A percentile compares a stretch with the other conserved stretches of the same genome.
These are phyloP conservation scores for Ophiosphaerella herpotricha DNA, from an alignment of 2,329 filamentous ascomycete species.

Conservation along the genomic window DNA sequence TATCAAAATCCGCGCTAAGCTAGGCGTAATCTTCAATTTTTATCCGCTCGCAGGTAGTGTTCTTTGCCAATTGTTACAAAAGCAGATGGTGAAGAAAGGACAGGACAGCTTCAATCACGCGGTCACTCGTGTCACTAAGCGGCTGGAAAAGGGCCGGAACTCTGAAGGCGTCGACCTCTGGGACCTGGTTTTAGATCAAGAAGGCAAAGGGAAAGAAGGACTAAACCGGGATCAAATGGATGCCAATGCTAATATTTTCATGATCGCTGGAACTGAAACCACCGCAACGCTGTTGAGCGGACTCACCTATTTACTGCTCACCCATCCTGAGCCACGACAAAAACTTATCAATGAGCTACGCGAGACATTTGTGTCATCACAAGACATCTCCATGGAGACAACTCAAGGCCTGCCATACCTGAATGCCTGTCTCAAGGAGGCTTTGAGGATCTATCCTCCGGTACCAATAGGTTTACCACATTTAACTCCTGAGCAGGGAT, in stretches of 20 bases:
- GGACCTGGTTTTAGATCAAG: constrained; percentile 41
- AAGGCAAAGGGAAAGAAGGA: constrained; percentile 19
- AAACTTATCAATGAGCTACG: constrained; percentile 25
- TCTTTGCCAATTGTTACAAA: neutral
- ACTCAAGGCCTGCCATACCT: constrained; percentile 41
- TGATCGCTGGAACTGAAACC: constrained; percentile 36
- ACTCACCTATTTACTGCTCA: constrained; percentile 39
- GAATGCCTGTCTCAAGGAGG: constrained; percentile 40
- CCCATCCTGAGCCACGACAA: constrained; percentile 9
- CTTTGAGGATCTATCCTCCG: constrained; percentile 41
- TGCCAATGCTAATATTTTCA: constrained; percentile 28
- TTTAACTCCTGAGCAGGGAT: constrained; percentile 33
- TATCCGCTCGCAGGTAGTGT: neutral
- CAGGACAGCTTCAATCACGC: constrained; percentile 15
- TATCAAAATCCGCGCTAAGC: neutral
- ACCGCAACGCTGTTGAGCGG: constrained; percentile 40
- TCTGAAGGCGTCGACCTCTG: constrained; percentile 45
- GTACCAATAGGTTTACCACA: constrained; percentile 38
- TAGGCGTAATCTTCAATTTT: neutral
- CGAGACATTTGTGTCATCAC: constrained; percentile 11
- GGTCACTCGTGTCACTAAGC: constrained; percentile 24
- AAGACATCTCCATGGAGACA: constrained; percentile 24
- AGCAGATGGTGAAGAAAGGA: neutral
- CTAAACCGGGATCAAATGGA: constrained; percentile 36
- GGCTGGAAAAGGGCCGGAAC: constrained; percentile 25